phyloP scores from a whole-genome alignment of 257 asterid genomes.

The Lycium barbarum region DNA sequence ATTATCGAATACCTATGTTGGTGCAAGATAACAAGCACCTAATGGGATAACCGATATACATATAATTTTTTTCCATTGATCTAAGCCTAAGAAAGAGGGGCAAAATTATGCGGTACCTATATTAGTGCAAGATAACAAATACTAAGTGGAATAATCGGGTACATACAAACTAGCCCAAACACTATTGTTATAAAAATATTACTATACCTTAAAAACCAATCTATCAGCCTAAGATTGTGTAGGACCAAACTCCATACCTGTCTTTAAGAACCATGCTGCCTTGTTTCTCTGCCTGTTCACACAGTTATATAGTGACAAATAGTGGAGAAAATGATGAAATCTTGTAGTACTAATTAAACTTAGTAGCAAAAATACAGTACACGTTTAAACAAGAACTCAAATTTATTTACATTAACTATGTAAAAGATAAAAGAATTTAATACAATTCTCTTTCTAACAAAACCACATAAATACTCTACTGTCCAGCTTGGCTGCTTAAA shows the following conservation, averaged over 20 bases:
- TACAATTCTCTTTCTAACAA: slow-evolving; percentile 2
- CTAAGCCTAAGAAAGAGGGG: too few species aligned
- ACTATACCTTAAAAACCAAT: neutral
- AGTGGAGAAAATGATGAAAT: neutral
- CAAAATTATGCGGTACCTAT: too few species aligned
- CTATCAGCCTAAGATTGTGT: neutral
- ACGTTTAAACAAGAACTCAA: slow-evolving; percentile 2
- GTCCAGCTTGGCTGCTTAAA: slow-evolving; percentile 10
- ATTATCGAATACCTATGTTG: too few species aligned
- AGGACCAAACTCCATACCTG: neutral
- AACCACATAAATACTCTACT: slow-evolving; percentile 4
- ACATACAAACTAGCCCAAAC: neutral
- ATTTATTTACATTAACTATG: slow-evolving; percentile 9
- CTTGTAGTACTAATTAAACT: neutral
- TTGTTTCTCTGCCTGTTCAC: neutral
- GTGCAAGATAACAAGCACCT: neutral
- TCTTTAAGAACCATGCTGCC: neutral
- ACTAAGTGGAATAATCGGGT: neutral
- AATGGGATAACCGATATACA: neutral
- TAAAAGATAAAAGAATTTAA: slow-evolving; percentile 17
- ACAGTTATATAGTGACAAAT: neutral
- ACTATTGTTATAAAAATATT: neutral
- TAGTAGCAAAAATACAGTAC: neutral
- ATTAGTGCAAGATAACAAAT: neutral
- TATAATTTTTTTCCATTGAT: too few species aligned